These are phyloP conservation scores for Kluyveromyces wickerhamii DNA, from an alignment of 805 yeast species.

Conservation along the genomic window DNA sequence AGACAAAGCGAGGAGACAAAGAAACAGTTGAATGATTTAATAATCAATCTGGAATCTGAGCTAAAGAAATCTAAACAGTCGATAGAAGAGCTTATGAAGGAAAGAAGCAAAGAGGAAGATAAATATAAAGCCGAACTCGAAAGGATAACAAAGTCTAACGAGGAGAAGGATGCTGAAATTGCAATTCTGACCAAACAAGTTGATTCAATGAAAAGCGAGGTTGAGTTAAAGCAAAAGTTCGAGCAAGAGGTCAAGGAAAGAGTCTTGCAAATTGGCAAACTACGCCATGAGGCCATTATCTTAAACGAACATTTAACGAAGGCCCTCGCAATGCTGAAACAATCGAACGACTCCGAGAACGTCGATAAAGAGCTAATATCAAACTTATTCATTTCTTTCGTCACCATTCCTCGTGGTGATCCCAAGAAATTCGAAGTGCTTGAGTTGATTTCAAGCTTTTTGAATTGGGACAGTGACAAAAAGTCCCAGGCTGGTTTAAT, in stretches of 20 bases:
- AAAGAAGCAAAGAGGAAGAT: conserved; percentile 18
- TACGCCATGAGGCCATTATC: conserved; percentile 90
- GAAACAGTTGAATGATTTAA: conserved; percentile 1
- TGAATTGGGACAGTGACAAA: conserved; percentile 84
- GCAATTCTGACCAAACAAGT: conserved; percentile 21
- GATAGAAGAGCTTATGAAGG: conserved; percentile 9
- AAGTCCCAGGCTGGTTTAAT: conserved; percentile 67
- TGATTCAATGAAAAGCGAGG: conserved; percentile 15
- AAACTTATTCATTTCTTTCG: conserved; percentile 75
- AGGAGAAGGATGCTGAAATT: conserved; percentile 10
- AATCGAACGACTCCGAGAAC: conserved; percentile 62
- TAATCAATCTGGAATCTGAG: conserved; percentile 13
- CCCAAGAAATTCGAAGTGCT: conserved; percentile 90
- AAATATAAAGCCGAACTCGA: conserved; percentile 14
- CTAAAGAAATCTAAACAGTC: conserved; percentile 31
- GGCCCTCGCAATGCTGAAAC: conserved; percentile 76
- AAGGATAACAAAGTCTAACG: conserved; percentile 4
- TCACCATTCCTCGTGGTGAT: conserved; percentile 86
- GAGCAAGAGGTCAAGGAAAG: conserved; percentile 59
- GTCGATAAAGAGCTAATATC: conserved; percentile 87
- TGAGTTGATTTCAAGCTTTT: conserved; percentile 68
- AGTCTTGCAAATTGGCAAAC: conserved; percentile 75
- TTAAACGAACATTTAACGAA: conserved; percentile 93
- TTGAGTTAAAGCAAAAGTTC: conserved; percentile 28
- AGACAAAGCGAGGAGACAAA: conserved; percentile 10